Base-by-base conservation (phyloP, 2,329 filamentous ascomycete species). In the Leptographium radiaticola region DNA sequence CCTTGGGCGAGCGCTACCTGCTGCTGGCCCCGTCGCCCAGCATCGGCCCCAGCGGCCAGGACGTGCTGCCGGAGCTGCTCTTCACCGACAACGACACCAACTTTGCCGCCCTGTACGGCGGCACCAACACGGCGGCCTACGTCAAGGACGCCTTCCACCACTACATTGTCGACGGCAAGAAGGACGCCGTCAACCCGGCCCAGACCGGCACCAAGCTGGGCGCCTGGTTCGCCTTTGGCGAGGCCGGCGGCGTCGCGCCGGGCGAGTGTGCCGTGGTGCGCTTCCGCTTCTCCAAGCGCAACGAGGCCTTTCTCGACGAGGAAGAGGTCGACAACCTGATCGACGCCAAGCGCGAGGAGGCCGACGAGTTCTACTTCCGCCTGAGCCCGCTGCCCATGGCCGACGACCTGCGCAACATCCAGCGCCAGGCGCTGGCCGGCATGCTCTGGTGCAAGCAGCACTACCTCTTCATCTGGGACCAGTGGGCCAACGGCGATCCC, bases 391-490 rank as follows among this genome's bases (percentile, higher is more conserved):
- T 96, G 42, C 91, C 90, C 3, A 95, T 96, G 85, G 79, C 87
- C 0, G 90, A 97, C 49, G 91, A 97, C 64, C 76, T 96, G 56
- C 84, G 90, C 61, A 96, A 94, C 68, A 93, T 97, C 61, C 93
- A 97, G 70, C 81, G 91, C 61, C 90, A 96, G 67, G 93, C 91
- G 5, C 86, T 96, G 60, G 84, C 90, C 0, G 91, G 93, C 53
- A 97, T 97, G 91, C 85, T 97, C 77, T 97, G 91, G 91, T 94
- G 86, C 58, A 97, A 97, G 68, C 91, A 97, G 67, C 88, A 89
- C 70, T 97, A 97, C 68, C 81, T 94, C 65, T 96, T 97, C 68
- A 82, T 97, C 62, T 96, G 89, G 89, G 90, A 97, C 59, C 87
- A 97, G 66, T 97, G 91, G 91, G 89, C 90, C 31, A 95, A 95